A percentile compares a stretch with the other conserved stretches of the same genome.
Evolutionary conservation across 352 stramenopile species (phyloP).

Genomic region (Globisporangium emineosum): DNA sequence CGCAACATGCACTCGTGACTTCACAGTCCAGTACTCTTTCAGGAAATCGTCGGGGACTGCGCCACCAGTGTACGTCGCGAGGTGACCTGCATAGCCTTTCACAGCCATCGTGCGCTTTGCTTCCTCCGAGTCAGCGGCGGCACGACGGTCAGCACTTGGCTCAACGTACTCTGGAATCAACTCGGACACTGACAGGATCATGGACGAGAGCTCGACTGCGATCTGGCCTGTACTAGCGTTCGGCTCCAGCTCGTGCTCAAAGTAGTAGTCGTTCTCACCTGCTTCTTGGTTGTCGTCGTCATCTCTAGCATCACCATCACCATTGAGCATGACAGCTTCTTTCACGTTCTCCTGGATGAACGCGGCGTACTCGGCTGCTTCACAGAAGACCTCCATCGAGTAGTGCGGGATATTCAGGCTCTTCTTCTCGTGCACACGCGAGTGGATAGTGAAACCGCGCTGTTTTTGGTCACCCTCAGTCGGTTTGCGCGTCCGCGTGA

Average conservation of each 20-base stretch:
- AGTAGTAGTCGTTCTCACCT: slow-evolving; percentile 30
- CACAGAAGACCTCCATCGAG: slow-evolving; percentile 62
- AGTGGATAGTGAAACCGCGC: slow-evolving; percentile 68
- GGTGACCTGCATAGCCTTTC: slow-evolving; percentile 69
- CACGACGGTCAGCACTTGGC: slow-evolving; percentile 17
- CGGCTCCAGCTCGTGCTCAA: slow-evolving; percentile 60
- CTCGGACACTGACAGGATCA: slow-evolving; percentile 39
- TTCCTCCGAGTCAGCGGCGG: slow-evolving; percentile 17
- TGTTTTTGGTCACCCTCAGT: slow-evolving; percentile 62
- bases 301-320: slow-evolving; percentile 9
- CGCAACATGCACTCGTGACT: slow-evolving; percentile 34
- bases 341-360: slow-evolving; percentile 74
- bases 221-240: slow-evolving; percentile 51
- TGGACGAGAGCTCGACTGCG: slow-evolving; percentile 51
- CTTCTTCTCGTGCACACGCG: slow-evolving; percentile 68
- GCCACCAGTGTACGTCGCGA: slow-evolving; percentile 44
- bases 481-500: slow-evolving; percentile 48
- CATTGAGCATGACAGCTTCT: slow-evolving; percentile 37
- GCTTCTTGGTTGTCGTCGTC: slow-evolving; percentile 24
- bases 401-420: slow-evolving; percentile 65
- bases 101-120: slow-evolving; percentile 37
- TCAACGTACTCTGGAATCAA: slow-evolving; percentile 41
- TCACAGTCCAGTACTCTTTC: slow-evolving; percentile 72
- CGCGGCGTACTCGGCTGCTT: slow-evolving; percentile 65
- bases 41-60: slow-evolving; percentile 65